A percentile compares a stretch with the other conserved stretches of the same genome.
These are phyloP conservation scores for Glycine tomentella DNA, from an alignment of 306 rosid species.

Conservation along the genomic window DNA sequence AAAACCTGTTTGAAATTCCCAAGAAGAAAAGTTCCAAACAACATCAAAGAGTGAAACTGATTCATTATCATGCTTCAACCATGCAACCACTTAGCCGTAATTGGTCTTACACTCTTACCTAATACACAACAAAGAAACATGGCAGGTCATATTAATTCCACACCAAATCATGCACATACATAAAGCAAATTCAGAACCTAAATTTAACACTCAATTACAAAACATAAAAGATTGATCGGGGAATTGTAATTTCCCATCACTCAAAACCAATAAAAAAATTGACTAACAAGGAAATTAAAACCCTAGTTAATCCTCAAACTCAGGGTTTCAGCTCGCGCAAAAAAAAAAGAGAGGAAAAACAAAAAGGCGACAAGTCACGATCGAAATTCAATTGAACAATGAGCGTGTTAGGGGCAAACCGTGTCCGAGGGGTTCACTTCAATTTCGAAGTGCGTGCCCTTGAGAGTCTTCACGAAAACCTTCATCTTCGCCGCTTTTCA, in stretches of 20 bases:
- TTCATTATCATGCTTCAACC: not conserved
- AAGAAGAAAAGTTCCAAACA: not conserved
- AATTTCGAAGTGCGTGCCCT: constrained; percentile 82
- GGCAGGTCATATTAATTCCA: not conserved
- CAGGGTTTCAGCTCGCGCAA: not conserved
- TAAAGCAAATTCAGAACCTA: not conserved
- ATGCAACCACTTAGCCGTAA: no score
- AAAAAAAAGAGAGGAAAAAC: not conserved
- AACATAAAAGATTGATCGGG: not conserved
- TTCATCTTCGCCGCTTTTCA: constrained; percentile 56
- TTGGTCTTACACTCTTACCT: not conserved
- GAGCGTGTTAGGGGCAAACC: constrained; percentile 47
- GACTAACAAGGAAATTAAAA: not conserved
- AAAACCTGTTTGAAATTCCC: not conserved
- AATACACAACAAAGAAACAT: no score
- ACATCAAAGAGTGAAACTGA: not conserved
- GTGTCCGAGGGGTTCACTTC: constrained; percentile 67
- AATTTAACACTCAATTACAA: constrained; percentile 2
- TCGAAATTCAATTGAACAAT: not conserved
- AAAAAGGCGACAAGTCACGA: not conserved
- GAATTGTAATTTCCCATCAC: not conserved
- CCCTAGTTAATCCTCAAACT: constrained; percentile 52
- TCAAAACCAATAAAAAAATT: constrained; percentile 25
- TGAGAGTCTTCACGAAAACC: constrained; percentile 82
- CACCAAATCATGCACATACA: not conserved